These are phyloP conservation scores for Mortierella polycephala DNA, from an alignment of 371 early-diverging fungal species.

Conservation along the genomic window DNA sequence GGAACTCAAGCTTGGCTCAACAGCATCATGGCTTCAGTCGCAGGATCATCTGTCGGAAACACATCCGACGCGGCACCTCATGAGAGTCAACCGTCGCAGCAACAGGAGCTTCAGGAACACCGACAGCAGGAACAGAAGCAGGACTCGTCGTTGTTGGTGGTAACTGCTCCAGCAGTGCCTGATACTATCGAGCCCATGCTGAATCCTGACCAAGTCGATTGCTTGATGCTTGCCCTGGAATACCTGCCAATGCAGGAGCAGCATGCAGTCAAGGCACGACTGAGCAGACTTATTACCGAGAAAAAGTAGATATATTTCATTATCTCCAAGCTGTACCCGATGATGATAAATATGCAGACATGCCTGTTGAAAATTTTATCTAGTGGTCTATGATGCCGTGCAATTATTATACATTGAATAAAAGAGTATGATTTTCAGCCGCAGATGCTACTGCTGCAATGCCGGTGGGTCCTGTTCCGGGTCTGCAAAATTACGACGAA, in stretches of 20 bases:
- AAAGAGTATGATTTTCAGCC: no score
- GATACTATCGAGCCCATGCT: constrained; percentile 7
- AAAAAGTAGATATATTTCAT: no score
- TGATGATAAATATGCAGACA: no score
- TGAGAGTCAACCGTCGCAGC: background rate
- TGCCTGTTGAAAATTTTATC: no score
- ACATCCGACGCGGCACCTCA: background rate
- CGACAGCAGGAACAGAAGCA: background rate
- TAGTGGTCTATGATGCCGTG: no score
- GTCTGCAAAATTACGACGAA: constrained; percentile 57
- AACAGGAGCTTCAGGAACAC: background rate
- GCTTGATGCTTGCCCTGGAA: constrained; percentile 21
- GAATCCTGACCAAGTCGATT: constrained; percentile 16
- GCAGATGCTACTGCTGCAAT: no score
- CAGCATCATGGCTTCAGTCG: constrained; percentile 12
- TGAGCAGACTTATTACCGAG: background rate
- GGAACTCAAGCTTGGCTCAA: constrained; percentile 26
- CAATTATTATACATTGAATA: no score
- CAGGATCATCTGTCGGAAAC: background rate
- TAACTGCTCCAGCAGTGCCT: background rate
- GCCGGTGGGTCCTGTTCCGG: background rate
- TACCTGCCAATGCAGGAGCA: constrained; percentile 43
- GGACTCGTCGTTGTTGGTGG: background rate
- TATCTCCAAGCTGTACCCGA: no score
- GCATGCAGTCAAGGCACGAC: constrained; percentile 14